Evolutionary conservation across 169 alveolate genomes (phyloP).

Genomic region (Babesia ovata): DNA sequence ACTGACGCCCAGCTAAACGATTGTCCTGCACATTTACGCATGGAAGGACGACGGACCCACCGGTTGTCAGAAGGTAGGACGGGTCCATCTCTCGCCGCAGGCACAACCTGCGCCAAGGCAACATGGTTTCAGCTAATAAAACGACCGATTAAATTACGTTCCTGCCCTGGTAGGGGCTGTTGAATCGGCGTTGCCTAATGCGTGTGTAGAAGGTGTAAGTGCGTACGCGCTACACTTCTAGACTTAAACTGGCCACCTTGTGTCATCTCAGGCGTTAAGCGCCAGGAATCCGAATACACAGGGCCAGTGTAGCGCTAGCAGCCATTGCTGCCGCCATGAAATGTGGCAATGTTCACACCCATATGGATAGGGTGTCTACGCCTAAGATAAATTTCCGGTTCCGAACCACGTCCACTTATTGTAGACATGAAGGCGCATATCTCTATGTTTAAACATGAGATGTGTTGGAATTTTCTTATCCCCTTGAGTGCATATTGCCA

Average conservation of each 20-base stretch:
- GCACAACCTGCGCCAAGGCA: constrained; percentile 14
- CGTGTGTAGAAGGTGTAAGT: constrained; percentile 18
- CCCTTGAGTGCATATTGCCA: too few relatives aligned
- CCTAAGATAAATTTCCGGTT: too few relatives aligned
- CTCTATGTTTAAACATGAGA: too few relatives aligned
- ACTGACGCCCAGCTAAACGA: constrained; percentile 56
- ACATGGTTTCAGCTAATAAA: background rate
- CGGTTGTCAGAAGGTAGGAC: constrained; percentile 16
- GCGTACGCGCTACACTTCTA: background rate
- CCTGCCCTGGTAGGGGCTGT: background rate
- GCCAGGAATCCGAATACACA: background rate
- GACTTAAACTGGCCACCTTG: background rate
- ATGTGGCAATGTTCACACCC: too few relatives aligned
- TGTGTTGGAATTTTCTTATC: too few relatives aligned
- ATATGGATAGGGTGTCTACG: too few relatives aligned
- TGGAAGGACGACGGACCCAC: constrained; percentile 3
- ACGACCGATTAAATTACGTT: too few relatives aligned
- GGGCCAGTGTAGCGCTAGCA: background rate
- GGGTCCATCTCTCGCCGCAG: constrained; percentile 30
- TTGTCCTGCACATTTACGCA: constrained; percentile 33
- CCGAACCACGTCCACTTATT: too few relatives aligned
- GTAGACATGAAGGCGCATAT: too few relatives aligned
- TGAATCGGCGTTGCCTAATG: constrained; percentile 7
- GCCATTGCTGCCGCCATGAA: too few relatives aligned
- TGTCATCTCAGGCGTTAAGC: background rate